phyloP scores from a whole-genome alignment of 257 asterid species.

The Salvia splendens region DNA sequence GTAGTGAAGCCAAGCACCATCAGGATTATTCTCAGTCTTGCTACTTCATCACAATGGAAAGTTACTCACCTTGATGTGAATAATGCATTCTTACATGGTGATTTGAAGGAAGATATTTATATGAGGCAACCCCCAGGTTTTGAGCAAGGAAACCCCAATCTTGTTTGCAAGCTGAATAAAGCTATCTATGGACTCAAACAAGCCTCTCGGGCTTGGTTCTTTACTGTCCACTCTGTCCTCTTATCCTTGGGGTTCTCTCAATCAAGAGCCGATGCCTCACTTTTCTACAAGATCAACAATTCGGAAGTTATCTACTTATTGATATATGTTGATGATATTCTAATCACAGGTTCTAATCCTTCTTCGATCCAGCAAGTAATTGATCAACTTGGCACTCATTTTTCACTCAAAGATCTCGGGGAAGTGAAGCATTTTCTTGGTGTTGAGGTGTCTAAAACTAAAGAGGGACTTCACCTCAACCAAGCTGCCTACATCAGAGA shows the following conservation, averaged over 20 bases:
- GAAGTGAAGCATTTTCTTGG: not conserved
- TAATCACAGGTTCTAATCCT: not conserved
- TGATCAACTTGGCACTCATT: not conserved
- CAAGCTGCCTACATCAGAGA: not conserved
- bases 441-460: not conserved
- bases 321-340: no score
- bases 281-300: not conserved
- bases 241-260: not conserved
- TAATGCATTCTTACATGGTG: not conserved
- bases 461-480: not conserved
- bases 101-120: not conserved
- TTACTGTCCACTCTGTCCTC: not conserved
- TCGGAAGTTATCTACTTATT: no score
- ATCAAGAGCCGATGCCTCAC: not conserved
- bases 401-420: not conserved
- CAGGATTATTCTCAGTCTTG: no score
- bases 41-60: no score
- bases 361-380: not conserved
- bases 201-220: not conserved
- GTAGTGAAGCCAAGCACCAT: no score
- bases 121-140: not conserved
- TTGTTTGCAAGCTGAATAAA: not conserved
- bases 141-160: not conserved
- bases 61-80: no score
- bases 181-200: not conserved